Base-by-base conservation (phyloP, 306 rosid species). In the Cicer pinnatifidum region DNA sequence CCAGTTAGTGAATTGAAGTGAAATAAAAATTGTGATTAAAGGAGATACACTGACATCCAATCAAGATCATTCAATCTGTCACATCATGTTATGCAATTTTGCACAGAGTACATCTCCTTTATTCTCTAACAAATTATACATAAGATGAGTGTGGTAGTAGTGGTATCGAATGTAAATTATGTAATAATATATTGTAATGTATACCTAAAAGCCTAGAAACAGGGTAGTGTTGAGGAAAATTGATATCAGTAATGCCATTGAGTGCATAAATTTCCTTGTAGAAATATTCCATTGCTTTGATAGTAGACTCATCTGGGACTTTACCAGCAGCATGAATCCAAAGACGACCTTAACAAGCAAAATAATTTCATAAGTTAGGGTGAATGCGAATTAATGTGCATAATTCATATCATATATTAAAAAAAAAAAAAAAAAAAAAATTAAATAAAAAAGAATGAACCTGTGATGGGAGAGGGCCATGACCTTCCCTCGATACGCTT, bases 271-370 rank as follows among this genome's bases (percentile, higher is more conserved):
- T 81, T 76, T 94, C 97, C 69, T 88, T 62, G 82, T 91, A 91
- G 61, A 94, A 94, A 11, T 80, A 83, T 73, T 91, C 99, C 99
- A 91, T 90, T 63, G 99, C 97, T 78, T 87, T 87, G 81, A 94
- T 88, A 8, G 99, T 94, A 11, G 93, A 84, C 39, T 89, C 96
- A 4, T 91, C 97, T 0, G 97, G 97, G 69, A 91, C 99, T 82
- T 91, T 91, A 84, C 97, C 68, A 1, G 97, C 97, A 33, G 97
- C 99, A 75, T 91, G 99, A 88, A 94, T 91, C 99, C 97, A 91
- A 48, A 94, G 84, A 68, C 97, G 97, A 43, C 99, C 99, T 93
- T 84, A 72, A 71, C 61, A 80, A 57, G 28, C 35, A 67, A 17
- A 28, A 15, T 5, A 53, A 75, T 12, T 17, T 75, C 43, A 70